Percentiles rank a stretch among this genome's conserved stretches.
These are phyloP conservation scores for Calycina herbarum DNA, from an alignment of 2,329 filamentous ascomycete genomes.

Conservation along the genomic window DNA sequence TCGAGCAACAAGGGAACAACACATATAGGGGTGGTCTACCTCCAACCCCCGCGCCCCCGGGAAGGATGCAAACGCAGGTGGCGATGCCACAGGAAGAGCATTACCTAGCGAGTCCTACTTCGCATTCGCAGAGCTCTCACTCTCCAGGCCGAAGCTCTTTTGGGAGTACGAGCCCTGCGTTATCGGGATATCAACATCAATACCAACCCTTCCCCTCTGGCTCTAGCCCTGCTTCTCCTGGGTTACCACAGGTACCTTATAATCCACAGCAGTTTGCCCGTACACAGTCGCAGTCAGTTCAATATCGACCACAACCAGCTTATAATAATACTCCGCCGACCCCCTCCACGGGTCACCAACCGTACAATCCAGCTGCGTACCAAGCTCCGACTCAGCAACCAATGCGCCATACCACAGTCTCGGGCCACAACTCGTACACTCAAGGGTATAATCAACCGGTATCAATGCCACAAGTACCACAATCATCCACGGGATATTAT, in stretches of 20 bases:
- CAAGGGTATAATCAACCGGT: conserved; percentile 28
- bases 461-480: conserved; percentile 44
- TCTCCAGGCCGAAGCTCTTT: conserved; percentile 32
- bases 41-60: conserved; percentile 23
- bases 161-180: conserved; percentile 33
- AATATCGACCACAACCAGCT: conserved; percentile 49
- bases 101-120: conserved; percentile 48
- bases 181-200: conserved; percentile 52
- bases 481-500: conserved; percentile 43
- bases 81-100: conserved; percentile 55
- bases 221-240: conserved; percentile 32
- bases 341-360: conserved; percentile 49
- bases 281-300: conserved; percentile 40
- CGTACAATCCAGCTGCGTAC: conserved; percentile 66
- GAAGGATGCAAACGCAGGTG: conserved; percentile 26
- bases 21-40: conserved; percentile 37
- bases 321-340: conserved; percentile 53
- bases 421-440: conserved; percentile 55
- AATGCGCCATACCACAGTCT: conserved; percentile 56
- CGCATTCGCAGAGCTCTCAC: conserved; percentile 27
- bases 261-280: conserved; percentile 63
- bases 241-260: conserved; percentile 50
- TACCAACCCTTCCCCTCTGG: conserved; percentile 47
- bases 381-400: conserved; percentile 49
- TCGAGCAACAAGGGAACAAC: conserved; percentile 38